These are phyloP conservation scores for Paramyrothecium sp. DNA, from an alignment of 2,329 filamentous ascomycete species.

Conservation along the genomic window DNA sequence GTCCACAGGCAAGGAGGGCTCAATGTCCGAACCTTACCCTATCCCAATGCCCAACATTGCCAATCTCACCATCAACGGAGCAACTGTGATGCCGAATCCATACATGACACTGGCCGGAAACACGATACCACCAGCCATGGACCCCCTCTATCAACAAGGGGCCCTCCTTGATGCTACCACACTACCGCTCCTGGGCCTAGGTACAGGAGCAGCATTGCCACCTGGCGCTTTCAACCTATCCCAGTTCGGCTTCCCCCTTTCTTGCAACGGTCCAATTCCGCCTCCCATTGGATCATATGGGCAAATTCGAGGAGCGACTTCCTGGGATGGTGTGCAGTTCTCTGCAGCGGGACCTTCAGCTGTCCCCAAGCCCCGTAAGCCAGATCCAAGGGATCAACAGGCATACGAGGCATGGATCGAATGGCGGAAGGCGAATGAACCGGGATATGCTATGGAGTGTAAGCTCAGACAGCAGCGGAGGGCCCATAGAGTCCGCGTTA, in stretches of 20 bases:
- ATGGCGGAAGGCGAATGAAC: constrained; percentile 46
- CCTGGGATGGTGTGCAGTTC: not conserved
- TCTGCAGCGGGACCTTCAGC: constrained; percentile 11
- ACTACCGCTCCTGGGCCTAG: not conserved
- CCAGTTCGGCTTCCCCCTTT: not conserved
- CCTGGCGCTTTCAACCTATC: not conserved
- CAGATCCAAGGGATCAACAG: constrained; percentile 40
- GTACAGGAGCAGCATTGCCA: not conserved
- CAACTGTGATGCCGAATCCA: not conserved
- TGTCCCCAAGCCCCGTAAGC: constrained; percentile 38
- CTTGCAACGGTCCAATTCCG: not conserved
- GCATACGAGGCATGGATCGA: constrained; percentile 48
- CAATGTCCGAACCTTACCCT: not conserved
- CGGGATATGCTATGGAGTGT: constrained; percentile 45
- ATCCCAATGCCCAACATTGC: not conserved
- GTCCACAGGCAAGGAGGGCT: not conserved
- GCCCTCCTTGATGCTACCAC: not conserved
- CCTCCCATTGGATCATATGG: not conserved
- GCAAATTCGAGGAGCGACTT: not conserved
- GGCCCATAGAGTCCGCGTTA: constrained; percentile 21
- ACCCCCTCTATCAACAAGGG: not conserved
- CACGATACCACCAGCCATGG: not conserved
- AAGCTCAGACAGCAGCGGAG: constrained; percentile 41
- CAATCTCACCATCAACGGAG: not conserved
- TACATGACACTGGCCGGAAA: not conserved